Percentiles rank a stretch among this genome's conserved stretches.
Conservation (phyloP, 2,329 filamentous ascomycete genomes). For the Verticillium tricorpus region DNA sequence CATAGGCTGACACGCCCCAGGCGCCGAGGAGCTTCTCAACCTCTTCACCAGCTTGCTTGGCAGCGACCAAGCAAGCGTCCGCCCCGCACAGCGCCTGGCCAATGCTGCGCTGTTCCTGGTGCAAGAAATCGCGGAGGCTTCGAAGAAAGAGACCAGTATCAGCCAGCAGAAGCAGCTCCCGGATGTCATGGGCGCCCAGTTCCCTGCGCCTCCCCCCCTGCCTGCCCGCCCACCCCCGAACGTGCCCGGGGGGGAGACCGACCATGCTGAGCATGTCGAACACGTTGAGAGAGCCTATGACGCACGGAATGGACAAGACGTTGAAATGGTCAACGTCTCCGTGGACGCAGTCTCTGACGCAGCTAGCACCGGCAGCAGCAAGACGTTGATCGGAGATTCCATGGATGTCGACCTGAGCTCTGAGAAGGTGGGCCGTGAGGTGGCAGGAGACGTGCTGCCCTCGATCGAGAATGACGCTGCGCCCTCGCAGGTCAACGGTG, state of each 20-base stretch:
- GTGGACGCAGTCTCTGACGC: constrained; percentile 31
- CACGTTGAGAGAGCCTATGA: constrained; percentile 11
- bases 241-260: constrained; percentile 19
- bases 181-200: constrained; percentile 10
- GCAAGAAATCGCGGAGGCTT: background rate
- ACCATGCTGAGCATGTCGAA: constrained; percentile 6
- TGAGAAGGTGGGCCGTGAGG: background rate
- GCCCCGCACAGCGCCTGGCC: constrained; percentile 72
- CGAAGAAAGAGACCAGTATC: background rate
- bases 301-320: constrained; percentile 16
- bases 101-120: constrained; percentile 68
- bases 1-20: constrained; percentile 40
- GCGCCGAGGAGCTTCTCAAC: constrained; percentile 66
- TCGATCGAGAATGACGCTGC: background rate
- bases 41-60: constrained; percentile 64
- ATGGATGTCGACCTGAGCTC: constrained; percentile 16
- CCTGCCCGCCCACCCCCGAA: constrained; percentile 42
- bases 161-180: constrained; percentile 5
- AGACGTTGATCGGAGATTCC: constrained; percentile 41
- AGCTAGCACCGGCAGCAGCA: constrained; percentile 44
- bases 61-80: constrained; percentile 62
- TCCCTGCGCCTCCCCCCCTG: constrained; percentile 39
- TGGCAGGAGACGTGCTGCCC: background rate
- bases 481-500: constrained; percentile 5
- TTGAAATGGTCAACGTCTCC: constrained; percentile 27